A percentile compares a stretch with the other conserved stretches of the same genome.
Evolutionary conservation across 2,329 filamentous ascomycete genomes (phyloP).

Genomic region (Penicillium polonicum): DNA sequence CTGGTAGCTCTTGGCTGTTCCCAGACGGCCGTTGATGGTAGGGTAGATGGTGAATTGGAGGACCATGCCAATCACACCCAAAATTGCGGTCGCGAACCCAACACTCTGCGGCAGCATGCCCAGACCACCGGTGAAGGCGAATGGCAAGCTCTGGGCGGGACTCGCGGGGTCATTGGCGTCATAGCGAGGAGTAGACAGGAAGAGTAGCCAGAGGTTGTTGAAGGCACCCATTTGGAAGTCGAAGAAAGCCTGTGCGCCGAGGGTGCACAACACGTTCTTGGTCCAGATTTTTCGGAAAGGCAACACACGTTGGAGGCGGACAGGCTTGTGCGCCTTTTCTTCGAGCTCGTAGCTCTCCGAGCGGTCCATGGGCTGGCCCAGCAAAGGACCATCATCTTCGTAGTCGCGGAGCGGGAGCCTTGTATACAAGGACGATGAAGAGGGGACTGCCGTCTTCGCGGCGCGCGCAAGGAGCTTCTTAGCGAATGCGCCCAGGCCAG

Average conservation of each 20-base stretch:
- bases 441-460: slow-evolving; percentile 27
- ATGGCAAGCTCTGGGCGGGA: slow-evolving; percentile 50
- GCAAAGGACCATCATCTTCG: slow-evolving; percentile 37
- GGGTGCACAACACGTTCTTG: slow-evolving; percentile 54
- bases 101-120: slow-evolving; percentile 69
- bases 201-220: slow-evolving; percentile 73
- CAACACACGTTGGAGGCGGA: slow-evolving; percentile 43
- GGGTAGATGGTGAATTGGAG: slow-evolving; percentile 73
- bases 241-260: slow-evolving; percentile 66
- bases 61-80: slow-evolving; percentile 70
- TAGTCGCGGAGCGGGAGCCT: slow-evolving; percentile 37
- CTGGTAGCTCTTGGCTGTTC: slow-evolving; percentile 67
- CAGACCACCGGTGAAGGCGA: slow-evolving; percentile 67
- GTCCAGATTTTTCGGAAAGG: slow-evolving; percentile 56
- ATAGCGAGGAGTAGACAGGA: slow-evolving; percentile 69
- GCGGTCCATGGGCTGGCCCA: slow-evolving; percentile 33
- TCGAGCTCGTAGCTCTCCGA: slow-evolving; percentile 39
- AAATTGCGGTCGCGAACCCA: slow-evolving; percentile 70
- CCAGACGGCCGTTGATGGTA: slow-evolving; percentile 62
- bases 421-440: slow-evolving; percentile 35
- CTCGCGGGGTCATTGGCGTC: slow-evolving; percentile 40
- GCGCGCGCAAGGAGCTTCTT: slow-evolving; percentile 31
- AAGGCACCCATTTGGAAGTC: slow-evolving; percentile 73
- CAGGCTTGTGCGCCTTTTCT: slow-evolving; percentile 34
- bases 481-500: slow-evolving; percentile 44